Evolutionary conservation across 2,329 filamentous ascomycete genomes (phyloP).

Genomic region (Diaporthe helianthi): DNA sequence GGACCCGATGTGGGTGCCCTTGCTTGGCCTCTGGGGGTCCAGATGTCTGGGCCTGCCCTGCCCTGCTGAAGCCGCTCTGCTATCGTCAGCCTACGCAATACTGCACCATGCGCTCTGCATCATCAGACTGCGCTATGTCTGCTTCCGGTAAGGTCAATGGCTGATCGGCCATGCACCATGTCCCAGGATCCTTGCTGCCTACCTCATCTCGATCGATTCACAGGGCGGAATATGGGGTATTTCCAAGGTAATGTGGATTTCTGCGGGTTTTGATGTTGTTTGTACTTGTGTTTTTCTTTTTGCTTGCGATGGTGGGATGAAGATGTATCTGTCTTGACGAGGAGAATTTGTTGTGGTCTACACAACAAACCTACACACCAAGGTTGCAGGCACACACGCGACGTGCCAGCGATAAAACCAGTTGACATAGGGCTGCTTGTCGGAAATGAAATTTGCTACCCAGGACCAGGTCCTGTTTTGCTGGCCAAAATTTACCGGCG

Average conservation of each 20-base stretch:
- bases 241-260: constrained; percentile 5
- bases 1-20: constrained; percentile 14
- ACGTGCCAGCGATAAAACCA: neutral
- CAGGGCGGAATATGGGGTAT: neutral
- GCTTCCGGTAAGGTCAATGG: neutral
- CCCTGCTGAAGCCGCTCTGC: neutral
- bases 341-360: neutral
- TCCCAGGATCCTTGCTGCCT: constrained; percentile 20
- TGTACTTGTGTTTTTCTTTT: neutral
- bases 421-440: no score
- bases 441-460: no score
- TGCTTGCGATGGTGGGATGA: neutral
- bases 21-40: neutral
- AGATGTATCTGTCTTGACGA: neutral
- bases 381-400: neutral
- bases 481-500: no score
- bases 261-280: neutral
- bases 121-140: constrained; percentile 13
- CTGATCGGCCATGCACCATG: constrained; percentile 18
- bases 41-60: constrained; percentile 7
- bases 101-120: constrained; percentile 21
- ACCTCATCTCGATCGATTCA: constrained; percentile 22
- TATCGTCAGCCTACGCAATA: constrained; percentile 21
- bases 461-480: no score
- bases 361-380: neutral